Percentiles rank a stretch among this genome's conserved stretches.
These are phyloP conservation scores for Phaffia tasmanica DNA, from an alignment of 768 basidiomycete species.

Conservation along the genomic window DNA sequence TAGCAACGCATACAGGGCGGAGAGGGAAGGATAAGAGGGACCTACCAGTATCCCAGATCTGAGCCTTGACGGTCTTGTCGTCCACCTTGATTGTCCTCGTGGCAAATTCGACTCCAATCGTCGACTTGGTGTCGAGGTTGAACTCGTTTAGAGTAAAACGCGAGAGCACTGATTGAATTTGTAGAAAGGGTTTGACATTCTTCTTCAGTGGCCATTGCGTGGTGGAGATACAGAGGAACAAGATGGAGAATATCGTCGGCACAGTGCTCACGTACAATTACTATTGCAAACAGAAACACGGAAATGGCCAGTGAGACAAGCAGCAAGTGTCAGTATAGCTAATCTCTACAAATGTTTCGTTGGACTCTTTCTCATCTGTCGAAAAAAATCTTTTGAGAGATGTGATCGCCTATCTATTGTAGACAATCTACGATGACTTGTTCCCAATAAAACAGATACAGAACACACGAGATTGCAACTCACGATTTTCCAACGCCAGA, in stretches of 20 bases:
- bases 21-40: constrained; percentile 16
- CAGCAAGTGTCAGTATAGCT: too few relatives aligned
- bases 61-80: constrained; percentile 91
- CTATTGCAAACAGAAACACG: too few relatives aligned
- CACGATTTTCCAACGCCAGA: constrained; percentile 99
- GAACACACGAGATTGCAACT: constrained; percentile 39
- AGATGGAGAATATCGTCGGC: background rate
- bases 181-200: too few relatives aligned
- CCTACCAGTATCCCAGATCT: constrained; percentile 97
- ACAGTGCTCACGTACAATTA: too few relatives aligned
- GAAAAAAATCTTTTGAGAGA: constrained; percentile 22
- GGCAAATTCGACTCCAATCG: constrained; percentile 98
- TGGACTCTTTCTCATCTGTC: too few relatives aligned
- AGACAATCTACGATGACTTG: background rate
- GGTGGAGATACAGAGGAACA: too few relatives aligned
- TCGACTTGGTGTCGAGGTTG: constrained; percentile 97
- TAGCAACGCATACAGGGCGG: background rate
- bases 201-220: too few relatives aligned
- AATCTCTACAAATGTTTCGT: too few relatives aligned
- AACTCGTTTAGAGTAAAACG: constrained; percentile 99
- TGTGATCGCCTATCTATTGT: background rate
- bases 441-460: background rate
- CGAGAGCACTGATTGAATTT: constrained; percentile 64
- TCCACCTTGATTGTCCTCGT: constrained; percentile 93
- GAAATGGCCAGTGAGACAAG: too few relatives aligned